Conservation (phyloP, 2,329 filamentous ascomycete species). For the Talaromyces sp. region DNA sequence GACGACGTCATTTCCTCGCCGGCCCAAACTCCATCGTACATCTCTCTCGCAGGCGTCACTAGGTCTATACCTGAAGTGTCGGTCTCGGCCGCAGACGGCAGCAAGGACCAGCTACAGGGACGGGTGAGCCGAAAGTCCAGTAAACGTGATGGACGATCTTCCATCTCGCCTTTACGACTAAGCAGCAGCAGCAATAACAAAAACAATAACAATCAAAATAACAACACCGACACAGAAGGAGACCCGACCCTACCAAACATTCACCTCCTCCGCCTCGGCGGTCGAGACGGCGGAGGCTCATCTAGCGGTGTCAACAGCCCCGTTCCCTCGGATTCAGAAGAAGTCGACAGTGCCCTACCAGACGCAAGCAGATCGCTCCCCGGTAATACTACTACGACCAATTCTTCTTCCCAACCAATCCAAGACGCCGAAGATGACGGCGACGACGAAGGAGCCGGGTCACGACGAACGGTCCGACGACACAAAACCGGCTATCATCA, state of each 20-base stretch:
- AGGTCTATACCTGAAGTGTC: neutral
- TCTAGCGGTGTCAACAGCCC: constrained; percentile 40
- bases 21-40: constrained; percentile 21
- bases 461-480: constrained; percentile 17
- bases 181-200: constrained; percentile 23
- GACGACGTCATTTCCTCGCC: constrained; percentile 16
- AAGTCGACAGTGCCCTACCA: constrained; percentile 12
- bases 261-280: constrained; percentile 20
- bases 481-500: constrained; percentile 15
- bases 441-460: constrained; percentile 30
- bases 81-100: neutral
- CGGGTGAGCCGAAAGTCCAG: neutral
- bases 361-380: constrained; percentile 8
- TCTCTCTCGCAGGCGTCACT: constrained; percentile 11
- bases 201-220: neutral
- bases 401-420: neutral
- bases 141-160: constrained; percentile 8
- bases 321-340: constrained; percentile 15
- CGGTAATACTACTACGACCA: constrained; percentile 11
- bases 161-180: constrained; percentile 19
- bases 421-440: constrained; percentile 29
- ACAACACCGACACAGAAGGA: neutral
- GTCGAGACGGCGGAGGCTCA: constrained; percentile 44
- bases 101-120: neutral
- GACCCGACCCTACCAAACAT: constrained; percentile 1